phyloP scores from a whole-genome alignment of 2,329 filamentous ascomycete genomes.

The Trichoderma harzianum region DNA sequence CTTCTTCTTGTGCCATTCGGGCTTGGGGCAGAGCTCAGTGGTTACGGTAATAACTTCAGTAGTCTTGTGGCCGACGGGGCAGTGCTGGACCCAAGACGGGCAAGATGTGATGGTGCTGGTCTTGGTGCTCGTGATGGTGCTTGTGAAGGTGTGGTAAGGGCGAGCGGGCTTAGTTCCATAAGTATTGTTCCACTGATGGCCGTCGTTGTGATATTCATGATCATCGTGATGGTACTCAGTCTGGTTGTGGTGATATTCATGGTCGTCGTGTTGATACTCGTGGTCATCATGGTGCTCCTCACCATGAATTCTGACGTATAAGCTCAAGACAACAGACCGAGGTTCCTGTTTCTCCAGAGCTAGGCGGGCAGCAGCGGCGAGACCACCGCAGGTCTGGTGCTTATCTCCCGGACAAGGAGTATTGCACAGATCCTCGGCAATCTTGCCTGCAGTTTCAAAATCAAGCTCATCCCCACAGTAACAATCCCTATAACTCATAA shows the following conservation, averaged over 20 bases:
- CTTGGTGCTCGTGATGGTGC: constrained; percentile 30
- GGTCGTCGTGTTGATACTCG: neutral
- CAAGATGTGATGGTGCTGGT: constrained; percentile 31
- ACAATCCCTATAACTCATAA: constrained; percentile 26
- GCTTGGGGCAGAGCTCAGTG: constrained; percentile 22
- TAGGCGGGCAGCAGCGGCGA: constrained; percentile 18
- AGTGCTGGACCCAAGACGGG: constrained; percentile 25
- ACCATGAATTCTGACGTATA: constrained; percentile 22
- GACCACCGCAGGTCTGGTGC: constrained; percentile 28
- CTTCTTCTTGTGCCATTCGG: constrained; percentile 31
- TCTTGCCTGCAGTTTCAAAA: neutral
- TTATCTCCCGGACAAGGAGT: constrained; percentile 29
- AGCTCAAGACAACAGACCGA: constrained; percentile 18
- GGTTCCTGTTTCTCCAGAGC: constrained; percentile 23
- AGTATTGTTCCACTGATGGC: neutral
- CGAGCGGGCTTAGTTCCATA: neutral
- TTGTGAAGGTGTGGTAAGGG: constrained; percentile 16
- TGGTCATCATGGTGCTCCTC: neutral
- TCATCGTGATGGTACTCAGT: neutral
- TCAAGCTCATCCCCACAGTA: constrained; percentile 29
- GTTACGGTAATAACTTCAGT: constrained; percentile 26
- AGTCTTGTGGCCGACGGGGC: constrained; percentile 24
- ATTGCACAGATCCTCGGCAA: constrained; percentile 25
- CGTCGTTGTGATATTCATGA: neutral
- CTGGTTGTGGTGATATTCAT: neutral